These are phyloP conservation scores for Cenococcum geophilum DNA, from an alignment of 495 filamentous ascomycete species.

Conservation along the genomic window DNA sequence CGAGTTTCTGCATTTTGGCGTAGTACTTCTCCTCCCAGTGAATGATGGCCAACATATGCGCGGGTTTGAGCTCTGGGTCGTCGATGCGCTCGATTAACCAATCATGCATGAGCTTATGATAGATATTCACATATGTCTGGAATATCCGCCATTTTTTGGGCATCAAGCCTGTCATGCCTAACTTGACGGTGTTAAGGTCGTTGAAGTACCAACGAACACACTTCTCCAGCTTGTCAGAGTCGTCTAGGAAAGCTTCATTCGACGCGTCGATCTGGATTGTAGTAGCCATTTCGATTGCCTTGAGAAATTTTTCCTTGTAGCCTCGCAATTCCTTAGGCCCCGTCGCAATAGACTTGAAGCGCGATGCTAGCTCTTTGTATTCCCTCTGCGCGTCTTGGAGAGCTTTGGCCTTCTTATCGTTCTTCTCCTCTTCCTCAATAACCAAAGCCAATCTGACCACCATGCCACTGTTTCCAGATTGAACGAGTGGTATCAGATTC, in stretches of 20 bases:
- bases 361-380: conserved; percentile 83
- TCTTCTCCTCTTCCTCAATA: conserved; percentile 92
- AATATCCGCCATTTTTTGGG: conserved; percentile 98
- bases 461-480: conserved; percentile 75
- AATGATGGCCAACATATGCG: conserved; percentile 81
- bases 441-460: conserved; percentile 87
- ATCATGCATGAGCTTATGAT: conserved; percentile 91
- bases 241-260: conserved; percentile 68
- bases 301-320: conserved; percentile 92
- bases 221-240: conserved; percentile 80
- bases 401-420: conserved; percentile 81
- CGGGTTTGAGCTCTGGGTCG: conserved; percentile 67
- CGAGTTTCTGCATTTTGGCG: conserved; percentile 86
- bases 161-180: conserved; percentile 82
- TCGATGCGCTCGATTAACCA: conserved; percentile 76
- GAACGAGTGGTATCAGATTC: conserved; percentile 80
- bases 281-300: conserved; percentile 67
- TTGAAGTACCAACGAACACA: conserved; percentile 93
- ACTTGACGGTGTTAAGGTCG: conserved; percentile 83
- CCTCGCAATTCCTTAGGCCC: conserved; percentile 86
- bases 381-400: conserved; percentile 90
- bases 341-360: conserved; percentile 90
- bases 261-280: conserved; percentile 67
- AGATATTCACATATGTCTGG: conserved; percentile 79
- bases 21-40: conserved; percentile 96